Conservation (phyloP, 2,329 filamentous ascomycete species). For the Epichloe hybrida region DNA sequence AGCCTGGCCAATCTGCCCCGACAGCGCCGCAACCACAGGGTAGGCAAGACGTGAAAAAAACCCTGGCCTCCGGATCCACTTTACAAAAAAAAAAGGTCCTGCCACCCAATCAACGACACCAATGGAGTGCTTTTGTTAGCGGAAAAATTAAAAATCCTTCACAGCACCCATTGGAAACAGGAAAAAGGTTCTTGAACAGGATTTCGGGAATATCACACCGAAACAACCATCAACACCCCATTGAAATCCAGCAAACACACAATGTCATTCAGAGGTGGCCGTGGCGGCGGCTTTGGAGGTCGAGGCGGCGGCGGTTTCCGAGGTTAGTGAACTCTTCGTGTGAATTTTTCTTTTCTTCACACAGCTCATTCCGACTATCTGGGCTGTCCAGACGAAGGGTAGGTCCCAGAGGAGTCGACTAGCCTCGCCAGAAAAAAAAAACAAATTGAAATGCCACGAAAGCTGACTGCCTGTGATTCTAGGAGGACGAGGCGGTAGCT, state of each 20-base stretch:
- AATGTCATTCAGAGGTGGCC: slow-evolving; percentile 12
- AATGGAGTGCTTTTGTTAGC: background rate
- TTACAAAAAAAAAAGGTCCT: background rate
- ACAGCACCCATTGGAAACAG: background rate
- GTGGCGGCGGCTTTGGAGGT: slow-evolving; percentile 10
- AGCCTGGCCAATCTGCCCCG: too few species aligned
- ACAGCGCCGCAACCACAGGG: background rate
- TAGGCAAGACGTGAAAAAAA: background rate
- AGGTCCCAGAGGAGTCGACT: too few species aligned
- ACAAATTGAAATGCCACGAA: background rate
- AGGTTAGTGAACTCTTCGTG: slow-evolving; percentile 3
- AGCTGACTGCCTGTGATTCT: too few species aligned
- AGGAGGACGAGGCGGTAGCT: slow-evolving; percentile 11
- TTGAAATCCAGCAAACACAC: background rate
- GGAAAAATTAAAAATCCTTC: slow-evolving; percentile 6
- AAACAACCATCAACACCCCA: background rate
- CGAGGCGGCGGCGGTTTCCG: slow-evolving; percentile 9
- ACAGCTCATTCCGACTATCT: too few species aligned
- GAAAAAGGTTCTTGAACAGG: slow-evolving; percentile 7
- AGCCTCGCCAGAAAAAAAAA: too few species aligned
- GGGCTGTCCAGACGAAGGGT: too few species aligned
- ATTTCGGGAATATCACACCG: background rate
- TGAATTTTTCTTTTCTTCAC: background rate
- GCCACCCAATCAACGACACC: slow-evolving; percentile 1
- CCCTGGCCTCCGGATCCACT: too few species aligned